Evolutionary conservation across 306 rosid species (phyloP).

Genomic region (peach (Prunus persica)): Prunus_persica_NCBIv2 NC_034009.1:30344001-30344500

Average conservation of each 20-base stretch:
- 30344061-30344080: slow-evolving; percentile 94
- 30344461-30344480: slow-evolving; percentile 20
- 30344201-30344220: slow-evolving; percentile 34
- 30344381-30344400: slow-evolving; percentile 38
- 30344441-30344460: slow-evolving; percentile 34
- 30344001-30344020: not conserved
- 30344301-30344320: slow-evolving; percentile 24
- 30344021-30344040: slow-evolving; percentile 86
- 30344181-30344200: slow-evolving; percentile 70
- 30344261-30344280: slow-evolving; percentile 9
- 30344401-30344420: slow-evolving; percentile 37
- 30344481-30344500: slow-evolving; percentile 22
- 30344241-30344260: slow-evolving; percentile 20
- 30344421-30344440: slow-evolving; percentile 22
- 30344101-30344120: slow-evolving; percentile 85
- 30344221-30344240: slow-evolving; percentile 31
- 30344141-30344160: slow-evolving; percentile 67
- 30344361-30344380: slow-evolving; percentile 25
- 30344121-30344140: slow-evolving; percentile 77
- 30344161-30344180: slow-evolving; percentile 81
- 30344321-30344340: slow-evolving; percentile 24
- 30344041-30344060: slow-evolving; percentile 87
- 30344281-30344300: slow-evolving; percentile 29
- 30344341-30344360: slow-evolving; percentile 8
- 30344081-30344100: slow-evolving; percentile 90